phyloP scores from a whole-genome alignment of 192 early-diverging fungal genomes.

The Gigaspora rosea region DNA sequence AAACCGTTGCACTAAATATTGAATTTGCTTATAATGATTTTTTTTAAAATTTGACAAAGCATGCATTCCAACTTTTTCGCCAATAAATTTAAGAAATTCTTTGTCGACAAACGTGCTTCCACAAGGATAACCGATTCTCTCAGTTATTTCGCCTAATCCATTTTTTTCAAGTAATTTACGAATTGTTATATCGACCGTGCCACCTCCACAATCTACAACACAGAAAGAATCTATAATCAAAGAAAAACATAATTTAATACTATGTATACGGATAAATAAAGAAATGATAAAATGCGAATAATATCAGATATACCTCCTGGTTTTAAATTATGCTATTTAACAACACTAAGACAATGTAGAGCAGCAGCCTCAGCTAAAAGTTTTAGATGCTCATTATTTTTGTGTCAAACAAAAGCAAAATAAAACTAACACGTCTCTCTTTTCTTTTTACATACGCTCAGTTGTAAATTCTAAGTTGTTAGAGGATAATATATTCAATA shows the following conservation, averaged over 20 bases:
- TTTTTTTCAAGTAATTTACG: neutral
- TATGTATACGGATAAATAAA: neutral
- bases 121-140: conserved; percentile 6
- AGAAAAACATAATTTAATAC: neutral
- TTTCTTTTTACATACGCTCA: neutral
- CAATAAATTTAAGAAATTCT: conserved; percentile 11
- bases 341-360: conserved; percentile 11
- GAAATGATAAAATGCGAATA: no score
- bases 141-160: conserved; percentile 20
- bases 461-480: conserved; percentile 14
- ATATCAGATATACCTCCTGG: conserved; percentile 12
- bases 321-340: neutral
- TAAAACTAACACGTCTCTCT: neutral
- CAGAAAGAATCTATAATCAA: conserved; percentile 10
- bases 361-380: conserved; percentile 17
- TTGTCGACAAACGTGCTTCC: conserved; percentile 17
- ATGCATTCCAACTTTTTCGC: conserved; percentile 15
- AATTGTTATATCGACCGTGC: conserved; percentile 13
- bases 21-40: conserved; percentile 13
- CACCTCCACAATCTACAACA: conserved; percentile 20
- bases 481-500: neutral
- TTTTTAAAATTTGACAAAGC: neutral
- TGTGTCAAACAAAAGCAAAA: neutral
- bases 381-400: neutral
- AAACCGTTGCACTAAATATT: neutral